Conservation (phyloP, 208 protist genomes). For the Crithidia expoeki region DNA sequence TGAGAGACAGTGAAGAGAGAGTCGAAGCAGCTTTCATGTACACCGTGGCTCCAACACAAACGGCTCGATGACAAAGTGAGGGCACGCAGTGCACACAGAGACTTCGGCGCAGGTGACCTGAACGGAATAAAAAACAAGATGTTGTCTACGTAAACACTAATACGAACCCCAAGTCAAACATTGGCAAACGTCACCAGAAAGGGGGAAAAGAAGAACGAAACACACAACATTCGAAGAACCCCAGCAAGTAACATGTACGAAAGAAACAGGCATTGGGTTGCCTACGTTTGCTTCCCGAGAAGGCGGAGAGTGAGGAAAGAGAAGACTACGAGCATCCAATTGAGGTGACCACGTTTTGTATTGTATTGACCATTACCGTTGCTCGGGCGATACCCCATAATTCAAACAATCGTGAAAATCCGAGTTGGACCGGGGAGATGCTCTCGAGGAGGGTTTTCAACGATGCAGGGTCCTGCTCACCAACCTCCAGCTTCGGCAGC, state of each 20-base stretch:
- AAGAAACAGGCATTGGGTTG: too few relatives aligned
- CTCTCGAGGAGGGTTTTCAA: constrained; percentile 56
- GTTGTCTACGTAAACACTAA: background rate
- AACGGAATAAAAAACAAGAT: background rate
- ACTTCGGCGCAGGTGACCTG: too few relatives aligned
- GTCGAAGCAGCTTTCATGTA: too few relatives aligned
- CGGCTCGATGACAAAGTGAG: too few relatives aligned
- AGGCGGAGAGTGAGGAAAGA: too few relatives aligned
- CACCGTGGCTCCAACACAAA: too few relatives aligned
- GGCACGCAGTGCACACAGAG: too few relatives aligned
- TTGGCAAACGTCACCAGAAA: background rate
- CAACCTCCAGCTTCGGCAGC: constrained; percentile 29
- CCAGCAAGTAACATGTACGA: too few relatives aligned
- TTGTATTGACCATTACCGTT: constrained; percentile 35
- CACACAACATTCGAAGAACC: background rate
- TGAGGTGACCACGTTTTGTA: background rate
- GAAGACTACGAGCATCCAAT: background rate
- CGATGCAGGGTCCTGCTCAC: constrained; percentile 43
- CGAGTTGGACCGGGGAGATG: constrained; percentile 50
- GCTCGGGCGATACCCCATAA: constrained; percentile 82
- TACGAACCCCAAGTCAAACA: background rate
- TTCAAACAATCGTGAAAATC: constrained; percentile 79
- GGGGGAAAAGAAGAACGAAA: background rate
- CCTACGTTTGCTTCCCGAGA: too few relatives aligned
- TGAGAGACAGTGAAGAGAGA: too few relatives aligned